Conservation (phyloP, 208 protist species). For the Tritrichomonas foetus region DNA sequence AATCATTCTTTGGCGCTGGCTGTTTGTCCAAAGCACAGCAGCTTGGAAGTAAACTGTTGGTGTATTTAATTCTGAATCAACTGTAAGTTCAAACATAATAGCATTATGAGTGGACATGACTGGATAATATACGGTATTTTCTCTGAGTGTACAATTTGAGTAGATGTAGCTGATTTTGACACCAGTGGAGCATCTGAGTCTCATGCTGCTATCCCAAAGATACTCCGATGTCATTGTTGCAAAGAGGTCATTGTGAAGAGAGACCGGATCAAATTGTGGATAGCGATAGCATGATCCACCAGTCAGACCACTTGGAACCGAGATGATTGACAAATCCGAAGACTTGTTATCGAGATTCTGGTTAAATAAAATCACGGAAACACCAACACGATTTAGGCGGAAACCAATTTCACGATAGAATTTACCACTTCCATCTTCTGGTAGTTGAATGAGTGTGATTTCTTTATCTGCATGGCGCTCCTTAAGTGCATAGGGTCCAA, state of each 20-base stretch:
- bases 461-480: not conserved
- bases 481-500: not conserved
- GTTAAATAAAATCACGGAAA: not conserved
- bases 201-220: not conserved
- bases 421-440: not conserved
- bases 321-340: not conserved
- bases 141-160: not conserved
- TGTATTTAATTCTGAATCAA: not conserved
- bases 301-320: not conserved
- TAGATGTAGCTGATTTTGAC: not conserved
- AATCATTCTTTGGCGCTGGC: not conserved
- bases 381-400: not conserved
- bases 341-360: not conserved
- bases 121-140: not conserved
- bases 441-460: not conserved
- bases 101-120: not conserved
- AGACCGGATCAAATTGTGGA: not conserved
- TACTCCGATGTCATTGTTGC: not conserved
- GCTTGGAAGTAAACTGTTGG: not conserved
- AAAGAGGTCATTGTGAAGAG: not conserved
- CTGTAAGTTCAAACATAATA: not conserved
- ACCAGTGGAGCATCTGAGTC: not conserved
- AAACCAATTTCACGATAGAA: not conserved
- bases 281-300: not conserved
- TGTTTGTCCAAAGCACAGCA: not conserved